These are phyloP conservation scores for Starmerella bombi DNA, from an alignment of 805 yeast species.

Conservation along the genomic window DNA sequence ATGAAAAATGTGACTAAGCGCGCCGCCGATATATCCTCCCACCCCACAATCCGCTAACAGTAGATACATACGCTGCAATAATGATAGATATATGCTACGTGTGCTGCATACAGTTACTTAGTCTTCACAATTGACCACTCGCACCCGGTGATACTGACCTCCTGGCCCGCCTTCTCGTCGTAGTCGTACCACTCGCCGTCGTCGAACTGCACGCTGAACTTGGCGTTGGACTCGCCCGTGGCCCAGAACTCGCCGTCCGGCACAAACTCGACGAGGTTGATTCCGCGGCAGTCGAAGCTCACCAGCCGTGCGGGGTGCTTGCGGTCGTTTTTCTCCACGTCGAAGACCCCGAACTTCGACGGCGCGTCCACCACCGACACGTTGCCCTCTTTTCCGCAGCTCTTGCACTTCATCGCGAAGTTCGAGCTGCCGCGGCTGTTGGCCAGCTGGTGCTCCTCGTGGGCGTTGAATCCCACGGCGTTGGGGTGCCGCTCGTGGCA, in stretches of 20 bases:
- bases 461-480: conserved; percentile 51
- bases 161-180: conserved; percentile 69
- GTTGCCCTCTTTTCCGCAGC: conserved; percentile 37
- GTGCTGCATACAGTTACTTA: conserved; percentile 6
- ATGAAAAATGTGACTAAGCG: too few relatives aligned
- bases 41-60: too few relatives aligned
- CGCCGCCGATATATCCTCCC: too few relatives aligned
- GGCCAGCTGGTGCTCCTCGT: conserved; percentile 35
- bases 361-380: conserved; percentile 23
- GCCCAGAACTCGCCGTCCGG: conserved; percentile 33
- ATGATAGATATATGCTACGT: too few relatives aligned
- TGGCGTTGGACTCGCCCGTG: conserved; percentile 39
- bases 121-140: conserved; percentile 44
- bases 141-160: conserved; percentile 70
- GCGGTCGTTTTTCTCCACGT: conserved; percentile 27
- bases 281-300: conserved; percentile 74
- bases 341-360: conserved; percentile 23
- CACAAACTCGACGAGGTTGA: conserved; percentile 54
- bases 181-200: conserved; percentile 93
- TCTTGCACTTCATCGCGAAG: conserved; percentile 62
- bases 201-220: conserved; percentile 54
- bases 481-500: conserved; percentile 72
- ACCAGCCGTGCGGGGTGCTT: conserved; percentile 39
- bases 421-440: conserved; percentile 76
- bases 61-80: too few relatives aligned